A percentile compares a stretch with the other conserved stretches of the same genome.
phyloP scores from a whole-genome alignment of 805 yeast species.

The Myxozyma kluyveri region DNA sequence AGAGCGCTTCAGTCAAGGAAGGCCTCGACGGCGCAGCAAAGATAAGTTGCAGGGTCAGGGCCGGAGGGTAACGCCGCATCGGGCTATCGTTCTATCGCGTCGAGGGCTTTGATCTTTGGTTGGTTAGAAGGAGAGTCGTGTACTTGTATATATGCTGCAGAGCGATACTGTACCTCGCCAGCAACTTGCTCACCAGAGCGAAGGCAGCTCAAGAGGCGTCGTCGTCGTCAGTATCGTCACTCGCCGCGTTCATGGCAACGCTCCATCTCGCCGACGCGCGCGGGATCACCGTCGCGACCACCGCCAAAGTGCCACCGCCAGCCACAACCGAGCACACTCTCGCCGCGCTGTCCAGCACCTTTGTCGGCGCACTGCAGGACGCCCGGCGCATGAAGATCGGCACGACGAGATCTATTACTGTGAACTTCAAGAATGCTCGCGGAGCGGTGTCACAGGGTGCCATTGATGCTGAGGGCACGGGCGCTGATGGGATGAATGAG shows the following conservation, averaged over 20 bases:
- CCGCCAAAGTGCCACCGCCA: constrained; percentile 7
- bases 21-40: too few species aligned
- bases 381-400: constrained; percentile 28
- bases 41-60: too few species aligned
- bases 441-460: constrained; percentile 20
- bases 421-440: constrained; percentile 11
- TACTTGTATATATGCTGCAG: not conserved
- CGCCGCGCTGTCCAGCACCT: constrained; percentile 13
- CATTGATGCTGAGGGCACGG: constrained; percentile 6
- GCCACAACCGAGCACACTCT: constrained; percentile 5
- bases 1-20: too few species aligned
- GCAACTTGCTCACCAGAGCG: too few species aligned
- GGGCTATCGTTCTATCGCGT: not conserved
- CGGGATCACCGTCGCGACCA: constrained; percentile 23
- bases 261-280: constrained; percentile 29
- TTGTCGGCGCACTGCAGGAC: constrained; percentile 20
- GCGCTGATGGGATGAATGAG: not conserved
- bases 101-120: too few species aligned
- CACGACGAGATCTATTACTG: constrained; percentile 17
- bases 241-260: constrained; percentile 2
- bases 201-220: too few species aligned
- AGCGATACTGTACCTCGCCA: not conserved
- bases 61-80: not conserved
- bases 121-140: not conserved
- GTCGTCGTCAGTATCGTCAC: too few species aligned